Evolutionary conservation across 441 rosid genomes (phyloP).

Genomic region (Euphorbia schlechtendalii): DNA sequence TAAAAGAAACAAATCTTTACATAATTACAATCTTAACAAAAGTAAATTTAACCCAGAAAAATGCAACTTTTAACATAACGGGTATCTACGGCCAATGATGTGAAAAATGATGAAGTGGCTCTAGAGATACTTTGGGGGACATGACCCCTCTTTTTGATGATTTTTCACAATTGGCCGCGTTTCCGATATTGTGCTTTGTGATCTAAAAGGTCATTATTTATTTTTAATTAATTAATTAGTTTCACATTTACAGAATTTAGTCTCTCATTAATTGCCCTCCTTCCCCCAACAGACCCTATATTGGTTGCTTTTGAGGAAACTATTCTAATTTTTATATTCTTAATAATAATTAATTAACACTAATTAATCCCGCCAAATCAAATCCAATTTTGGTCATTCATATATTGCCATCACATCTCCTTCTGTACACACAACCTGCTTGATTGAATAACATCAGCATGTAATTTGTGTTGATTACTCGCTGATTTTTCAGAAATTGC

Average conservation of each 20-base stretch:
- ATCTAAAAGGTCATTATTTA: not conserved
- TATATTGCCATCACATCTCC: too few relatives aligned
- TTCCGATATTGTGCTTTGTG: not conserved
- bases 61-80: too few relatives aligned
- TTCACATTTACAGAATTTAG: not conserved
- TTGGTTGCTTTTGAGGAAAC: constrained; percentile 7
- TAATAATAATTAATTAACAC: not conserved
- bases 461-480: too few relatives aligned
- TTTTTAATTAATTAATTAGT: not conserved
- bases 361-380: too few relatives aligned
- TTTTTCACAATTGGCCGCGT: not conserved
- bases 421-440: too few relatives aligned
- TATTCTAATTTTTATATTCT: not conserved
- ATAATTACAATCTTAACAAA: too few relatives aligned
- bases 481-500: too few relatives aligned
- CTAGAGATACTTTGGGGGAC: not conserved
- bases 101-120: not conserved
- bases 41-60: too few relatives aligned
- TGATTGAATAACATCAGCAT: too few relatives aligned
- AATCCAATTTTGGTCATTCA: too few relatives aligned
- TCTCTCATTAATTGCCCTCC: not conserved
- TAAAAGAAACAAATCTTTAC: too few relatives aligned
- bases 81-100: too few relatives aligned
- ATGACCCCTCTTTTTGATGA: not conserved
- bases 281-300: not conserved